Conservation (phyloP, 257 asterid genomes). For the Orobanche coerulescens region DNA sequence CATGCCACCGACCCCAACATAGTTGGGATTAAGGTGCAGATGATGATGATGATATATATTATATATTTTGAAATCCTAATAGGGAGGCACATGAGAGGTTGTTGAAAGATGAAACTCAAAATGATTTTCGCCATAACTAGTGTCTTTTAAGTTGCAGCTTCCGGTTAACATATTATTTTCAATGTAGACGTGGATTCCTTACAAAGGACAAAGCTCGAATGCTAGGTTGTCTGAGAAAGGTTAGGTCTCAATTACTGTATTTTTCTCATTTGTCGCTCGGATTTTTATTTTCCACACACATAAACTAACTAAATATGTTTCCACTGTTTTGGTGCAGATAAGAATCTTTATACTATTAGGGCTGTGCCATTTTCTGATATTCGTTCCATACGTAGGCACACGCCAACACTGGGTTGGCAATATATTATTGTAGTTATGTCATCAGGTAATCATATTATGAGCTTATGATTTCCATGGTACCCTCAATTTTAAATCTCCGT, state of each 20-base stretch:
- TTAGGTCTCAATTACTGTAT: slow-evolving; percentile 23
- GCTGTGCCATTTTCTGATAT: slow-evolving; percentile 86
- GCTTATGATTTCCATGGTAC: slow-evolving; percentile 9
- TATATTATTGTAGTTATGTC: slow-evolving; percentile 78
- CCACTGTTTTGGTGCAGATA: slow-evolving; percentile 54
- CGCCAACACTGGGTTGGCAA: slow-evolving; percentile 91
- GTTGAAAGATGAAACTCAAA: not conserved
- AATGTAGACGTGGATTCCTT: slow-evolving; percentile 92
- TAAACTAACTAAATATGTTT: slow-evolving; percentile 17
- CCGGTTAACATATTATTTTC: slow-evolving; percentile 14
- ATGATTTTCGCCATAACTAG: not conserved
- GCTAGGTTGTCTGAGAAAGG: slow-evolving; percentile 86
- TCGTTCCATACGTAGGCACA: slow-evolving; percentile 83
- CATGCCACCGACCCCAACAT: too few relatives aligned
- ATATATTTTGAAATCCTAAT: not conserved
- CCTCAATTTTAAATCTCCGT: slow-evolving; percentile 5
- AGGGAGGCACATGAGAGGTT: not conserved
- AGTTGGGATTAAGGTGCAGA: too few relatives aligned
- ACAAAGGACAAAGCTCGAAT: slow-evolving; percentile 83
- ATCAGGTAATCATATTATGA: slow-evolving; percentile 50
- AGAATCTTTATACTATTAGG: slow-evolving; percentile 71
- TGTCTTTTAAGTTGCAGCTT: slow-evolving; percentile 2
- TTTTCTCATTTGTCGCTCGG: not conserved
- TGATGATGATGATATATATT: not conserved
- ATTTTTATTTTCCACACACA: not conserved